Conservation (phyloP, 2,329 filamentous ascomycete genomes). For the Pseudogymnoascus sp. region DNA sequence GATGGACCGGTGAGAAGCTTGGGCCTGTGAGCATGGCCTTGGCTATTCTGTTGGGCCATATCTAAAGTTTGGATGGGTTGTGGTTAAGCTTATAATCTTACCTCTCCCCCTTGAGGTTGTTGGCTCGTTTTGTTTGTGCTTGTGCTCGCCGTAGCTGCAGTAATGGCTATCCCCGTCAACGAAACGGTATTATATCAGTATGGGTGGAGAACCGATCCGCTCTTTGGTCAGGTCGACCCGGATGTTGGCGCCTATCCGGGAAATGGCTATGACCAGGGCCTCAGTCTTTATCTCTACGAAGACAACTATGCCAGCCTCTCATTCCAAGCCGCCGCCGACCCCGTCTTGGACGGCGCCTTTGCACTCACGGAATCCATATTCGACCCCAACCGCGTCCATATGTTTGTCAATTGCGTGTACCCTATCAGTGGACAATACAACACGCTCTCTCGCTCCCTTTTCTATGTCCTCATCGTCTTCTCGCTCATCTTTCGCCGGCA, state of each 20-base stretch:
- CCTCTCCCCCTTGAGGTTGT: not conserved
- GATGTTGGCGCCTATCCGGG: not conserved
- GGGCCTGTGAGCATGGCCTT: not conserved
- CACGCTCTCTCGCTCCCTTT: constrained; percentile 7
- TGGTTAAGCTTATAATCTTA: not conserved
- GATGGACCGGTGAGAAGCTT: not conserved
- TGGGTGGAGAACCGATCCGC: not conserved
- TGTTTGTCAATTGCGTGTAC: not conserved
- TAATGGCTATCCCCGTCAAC: not conserved
- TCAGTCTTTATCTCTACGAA: not conserved
- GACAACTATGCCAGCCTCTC: not conserved
- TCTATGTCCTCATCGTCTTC: constrained; percentile 11
- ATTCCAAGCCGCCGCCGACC: not conserved
- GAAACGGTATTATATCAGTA: not conserved
- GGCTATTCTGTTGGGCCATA: not conserved
- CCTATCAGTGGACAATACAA: constrained; percentile 13
- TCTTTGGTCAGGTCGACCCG: no score
- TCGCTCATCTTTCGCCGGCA: constrained; percentile 11
- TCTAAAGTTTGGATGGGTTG: not conserved
- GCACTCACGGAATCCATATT: not conserved
- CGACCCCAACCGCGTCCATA: not conserved
- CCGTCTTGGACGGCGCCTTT: not conserved
- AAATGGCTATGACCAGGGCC: not conserved
- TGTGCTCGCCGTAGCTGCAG: not conserved
- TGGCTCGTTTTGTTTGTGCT: not conserved